These are phyloP conservation scores for Cercospora sp. DNA, from an alignment of 2,329 filamentous ascomycete species.

Conservation along the genomic window DNA sequence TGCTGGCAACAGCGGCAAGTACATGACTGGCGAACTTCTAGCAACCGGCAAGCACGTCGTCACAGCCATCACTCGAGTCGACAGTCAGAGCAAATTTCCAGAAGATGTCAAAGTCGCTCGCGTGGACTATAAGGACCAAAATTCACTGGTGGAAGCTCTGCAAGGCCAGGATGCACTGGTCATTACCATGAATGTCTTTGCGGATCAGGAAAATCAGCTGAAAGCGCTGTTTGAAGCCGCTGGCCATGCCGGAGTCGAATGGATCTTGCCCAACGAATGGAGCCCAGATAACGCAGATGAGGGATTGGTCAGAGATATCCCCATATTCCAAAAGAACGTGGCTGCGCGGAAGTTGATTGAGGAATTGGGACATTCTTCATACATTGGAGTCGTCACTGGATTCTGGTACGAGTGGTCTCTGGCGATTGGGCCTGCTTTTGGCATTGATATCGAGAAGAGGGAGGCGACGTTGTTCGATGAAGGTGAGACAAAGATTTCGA, in stretches of 20 bases:
- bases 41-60: not conserved
- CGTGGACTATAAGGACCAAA: not conserved
- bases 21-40: not conserved
- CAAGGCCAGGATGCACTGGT: not conserved
- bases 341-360: not conserved
- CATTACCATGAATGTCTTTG: not conserved
- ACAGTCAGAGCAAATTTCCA: not conserved
- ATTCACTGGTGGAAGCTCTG: not conserved
- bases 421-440: not conserved
- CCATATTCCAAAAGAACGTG: not conserved
- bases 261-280: not conserved
- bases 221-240: not conserved
- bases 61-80: not conserved
- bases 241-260: not conserved
- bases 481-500: not conserved
- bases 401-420: not conserved
- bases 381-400: not conserved
- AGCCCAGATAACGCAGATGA: not conserved
- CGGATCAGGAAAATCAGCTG: not conserved
- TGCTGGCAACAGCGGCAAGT: not conserved
- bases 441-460: not conserved
- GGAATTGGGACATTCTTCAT: not conserved
- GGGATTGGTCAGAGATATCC: not conserved
- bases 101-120: not conserved
- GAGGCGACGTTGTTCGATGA: not conserved